Conservation (phyloP, 1,284 basidiomycete genomes). For the Afroboletus lepidellus region DNA sequence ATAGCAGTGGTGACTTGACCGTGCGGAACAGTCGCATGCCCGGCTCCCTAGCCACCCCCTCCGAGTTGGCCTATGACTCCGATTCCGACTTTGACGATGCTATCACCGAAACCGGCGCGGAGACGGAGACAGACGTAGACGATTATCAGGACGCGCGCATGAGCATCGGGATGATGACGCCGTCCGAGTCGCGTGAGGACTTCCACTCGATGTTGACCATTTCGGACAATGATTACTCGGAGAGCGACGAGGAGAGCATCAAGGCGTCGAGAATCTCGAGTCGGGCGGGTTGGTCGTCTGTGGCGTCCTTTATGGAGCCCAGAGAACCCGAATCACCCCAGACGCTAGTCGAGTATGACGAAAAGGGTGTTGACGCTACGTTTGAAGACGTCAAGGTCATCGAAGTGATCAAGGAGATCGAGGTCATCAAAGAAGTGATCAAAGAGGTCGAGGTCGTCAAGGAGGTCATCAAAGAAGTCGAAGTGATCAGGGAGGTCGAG, state of each 20-base stretch:
- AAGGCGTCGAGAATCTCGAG: conserved; percentile 53
- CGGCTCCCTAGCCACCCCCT: conserved; percentile 31
- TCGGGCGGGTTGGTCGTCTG: conserved; percentile 35
- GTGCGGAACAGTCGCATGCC: conserved; percentile 26
- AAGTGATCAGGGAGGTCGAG: conserved; percentile 27
- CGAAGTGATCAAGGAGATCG: conserved; percentile 30
- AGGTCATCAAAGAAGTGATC: conserved; percentile 26
- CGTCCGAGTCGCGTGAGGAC: conserved; percentile 59
- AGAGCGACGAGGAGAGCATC: conserved; percentile 63
- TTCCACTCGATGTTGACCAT: conserved; percentile 76
- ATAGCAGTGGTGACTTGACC: conserved; percentile 47
- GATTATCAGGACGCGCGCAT: conserved; percentile 83
- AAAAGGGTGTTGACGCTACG: conserved; percentile 37
- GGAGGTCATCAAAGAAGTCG: conserved; percentile 51
- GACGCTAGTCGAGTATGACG: conserved; percentile 38
- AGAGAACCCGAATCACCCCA: conserved; percentile 5
- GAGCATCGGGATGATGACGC: conserved; percentile 65
- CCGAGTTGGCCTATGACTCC: conserved; percentile 33
- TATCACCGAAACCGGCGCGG: conserved; percentile 60
- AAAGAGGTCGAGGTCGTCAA: conserved; percentile 29
- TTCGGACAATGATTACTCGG: conserved; percentile 64
- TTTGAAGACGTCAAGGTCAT: conserved; percentile 34
- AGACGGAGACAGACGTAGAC: conserved; percentile 69
- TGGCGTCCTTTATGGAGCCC: conserved; percentile 19
- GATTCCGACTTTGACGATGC: conserved; percentile 48